A percentile compares a stretch with the other conserved stretches of the same genome.
phyloP scores from a whole-genome alignment of 306 rosid genomes.

The Biancaea sappan region DNA sequence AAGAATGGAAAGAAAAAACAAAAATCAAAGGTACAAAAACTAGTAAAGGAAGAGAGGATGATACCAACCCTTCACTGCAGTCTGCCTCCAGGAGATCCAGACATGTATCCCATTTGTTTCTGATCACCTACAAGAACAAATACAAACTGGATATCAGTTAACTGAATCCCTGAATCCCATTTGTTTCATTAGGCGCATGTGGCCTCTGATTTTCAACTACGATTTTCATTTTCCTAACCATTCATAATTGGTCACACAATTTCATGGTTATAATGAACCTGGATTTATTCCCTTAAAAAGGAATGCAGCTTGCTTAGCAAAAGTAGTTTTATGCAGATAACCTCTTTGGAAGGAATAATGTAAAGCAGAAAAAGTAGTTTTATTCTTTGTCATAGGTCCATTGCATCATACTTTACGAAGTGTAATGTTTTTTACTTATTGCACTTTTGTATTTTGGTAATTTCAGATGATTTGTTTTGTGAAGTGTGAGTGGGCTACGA shows the following conservation, averaged over 20 bases:
- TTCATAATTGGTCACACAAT: neutral
- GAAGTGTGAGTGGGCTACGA: no score
- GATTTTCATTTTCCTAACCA: neutral
- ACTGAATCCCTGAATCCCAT: slow-evolving; percentile 23
- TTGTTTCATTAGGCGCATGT: no score
- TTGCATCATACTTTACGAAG: no score
- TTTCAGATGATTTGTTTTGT: no score
- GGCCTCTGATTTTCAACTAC: no score
- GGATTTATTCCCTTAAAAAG: no score
- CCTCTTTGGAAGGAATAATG: no score
- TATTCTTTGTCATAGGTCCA: no score
- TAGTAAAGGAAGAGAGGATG: neutral
- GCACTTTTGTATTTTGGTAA: no score
- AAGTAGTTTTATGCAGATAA: no score
- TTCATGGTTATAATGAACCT: neutral
- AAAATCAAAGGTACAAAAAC: neutral
- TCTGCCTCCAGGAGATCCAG: slow-evolving; percentile 78
- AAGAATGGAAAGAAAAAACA: neutral
- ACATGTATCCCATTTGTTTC: slow-evolving; percentile 82
- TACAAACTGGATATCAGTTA: neutral
- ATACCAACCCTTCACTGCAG: slow-evolving; percentile 69
- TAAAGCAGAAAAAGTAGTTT: no score
- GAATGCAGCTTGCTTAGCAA: neutral
- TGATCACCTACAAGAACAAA: slow-evolving; percentile 57
- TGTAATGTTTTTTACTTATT: no score